phyloP scores from a whole-genome alignment of 129 eudicot species.

The Glebionis coronaria region DNA sequence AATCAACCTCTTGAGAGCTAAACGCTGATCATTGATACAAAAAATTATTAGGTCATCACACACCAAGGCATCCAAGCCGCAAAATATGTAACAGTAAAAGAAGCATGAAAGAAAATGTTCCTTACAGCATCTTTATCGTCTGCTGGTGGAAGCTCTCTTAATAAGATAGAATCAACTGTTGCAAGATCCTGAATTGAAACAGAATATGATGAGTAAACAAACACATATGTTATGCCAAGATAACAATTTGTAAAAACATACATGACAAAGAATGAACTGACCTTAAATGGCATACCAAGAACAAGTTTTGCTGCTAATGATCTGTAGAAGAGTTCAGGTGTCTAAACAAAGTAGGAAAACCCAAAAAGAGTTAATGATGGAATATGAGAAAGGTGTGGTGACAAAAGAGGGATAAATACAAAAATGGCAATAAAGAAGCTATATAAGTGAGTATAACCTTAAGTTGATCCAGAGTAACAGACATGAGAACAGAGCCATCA shows the following conservation, averaged over 20 bases:
- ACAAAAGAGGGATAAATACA: not conserved
- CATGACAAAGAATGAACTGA: constrained; percentile 20
- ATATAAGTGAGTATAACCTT: constrained; percentile 45
- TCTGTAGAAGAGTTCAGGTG: constrained; percentile 87
- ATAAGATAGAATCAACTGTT: constrained; percentile 87
- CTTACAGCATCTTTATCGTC: constrained; percentile 86
- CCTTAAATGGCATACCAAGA: constrained; percentile 99
- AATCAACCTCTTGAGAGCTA: constrained; percentile 87
- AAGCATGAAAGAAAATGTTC: constrained; percentile 18
- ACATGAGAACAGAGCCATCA: constrained; percentile 98
- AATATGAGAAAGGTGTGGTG: no score
- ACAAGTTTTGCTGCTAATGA: constrained; percentile 89
- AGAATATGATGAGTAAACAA: not conserved
- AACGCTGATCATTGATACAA: constrained; percentile 45
- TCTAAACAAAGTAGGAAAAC: constrained; percentile 35
- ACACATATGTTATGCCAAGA: constrained; percentile 4
- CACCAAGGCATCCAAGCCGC: not conserved
- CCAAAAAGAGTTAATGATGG: constrained; percentile 3
- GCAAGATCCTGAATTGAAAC: constrained; percentile 76
- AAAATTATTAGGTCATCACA: not conserved
- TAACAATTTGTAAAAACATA: not conserved
- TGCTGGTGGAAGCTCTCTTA: constrained; percentile 86
- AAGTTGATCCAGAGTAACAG: constrained; percentile 76
- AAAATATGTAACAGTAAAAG: not conserved
- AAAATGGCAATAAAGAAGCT: constrained; percentile 8